Percentiles rank a stretch among this genome's conserved stretches.
Conservation (phyloP, 495 filamentous ascomycete genomes). For the Podospora didyma region DNA sequence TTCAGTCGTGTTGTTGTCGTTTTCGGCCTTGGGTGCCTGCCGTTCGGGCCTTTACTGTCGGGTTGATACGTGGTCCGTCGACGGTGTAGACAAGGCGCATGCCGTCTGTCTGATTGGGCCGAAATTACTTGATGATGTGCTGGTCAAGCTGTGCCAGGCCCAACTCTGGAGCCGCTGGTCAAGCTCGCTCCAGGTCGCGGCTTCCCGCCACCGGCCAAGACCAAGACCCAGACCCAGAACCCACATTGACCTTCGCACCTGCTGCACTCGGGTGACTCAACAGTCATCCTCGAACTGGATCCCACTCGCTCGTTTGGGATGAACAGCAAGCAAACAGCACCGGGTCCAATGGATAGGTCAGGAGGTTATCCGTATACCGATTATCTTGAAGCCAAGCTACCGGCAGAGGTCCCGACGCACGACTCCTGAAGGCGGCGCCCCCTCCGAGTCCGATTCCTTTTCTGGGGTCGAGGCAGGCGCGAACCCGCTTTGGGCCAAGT, state of each 20-base stretch:
- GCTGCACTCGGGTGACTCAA: slow-evolving; percentile 11
- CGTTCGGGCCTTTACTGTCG: slow-evolving; percentile 1
- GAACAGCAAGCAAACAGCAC: neutral
- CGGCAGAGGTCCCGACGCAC: neutral
- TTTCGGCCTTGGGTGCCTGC: neutral
- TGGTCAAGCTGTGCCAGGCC: neutral
- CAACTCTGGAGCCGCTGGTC: neutral
- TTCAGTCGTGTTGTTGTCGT: neutral
- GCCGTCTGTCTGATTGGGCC: slow-evolving; percentile 14
- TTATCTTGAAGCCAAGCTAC: neutral
- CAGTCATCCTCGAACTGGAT: neutral
- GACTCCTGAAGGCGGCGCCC: slow-evolving; percentile 7
- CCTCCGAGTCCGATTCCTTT: too few relatives aligned
- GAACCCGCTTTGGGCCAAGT: slow-evolving; percentile 18
- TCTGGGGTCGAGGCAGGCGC: slow-evolving; percentile 7
- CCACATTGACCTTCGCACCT: neutral
- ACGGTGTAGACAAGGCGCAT: slow-evolving; percentile 1
- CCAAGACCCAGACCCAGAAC: neutral
- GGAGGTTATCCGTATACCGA: neutral
- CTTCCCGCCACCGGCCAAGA: neutral
- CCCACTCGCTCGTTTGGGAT: neutral
- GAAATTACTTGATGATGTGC: slow-evolving; percentile 3
- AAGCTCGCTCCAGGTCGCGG: neutral
- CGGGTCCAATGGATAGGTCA: slow-evolving; percentile 9
- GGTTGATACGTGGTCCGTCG: slow-evolving; percentile 9